Percentiles rank a stretch among this genome's conserved stretches.
These are phyloP conservation scores for Kwoniella europaea DNA, from an alignment of 768 basidiomycete species.

Conservation along the genomic window DNA sequence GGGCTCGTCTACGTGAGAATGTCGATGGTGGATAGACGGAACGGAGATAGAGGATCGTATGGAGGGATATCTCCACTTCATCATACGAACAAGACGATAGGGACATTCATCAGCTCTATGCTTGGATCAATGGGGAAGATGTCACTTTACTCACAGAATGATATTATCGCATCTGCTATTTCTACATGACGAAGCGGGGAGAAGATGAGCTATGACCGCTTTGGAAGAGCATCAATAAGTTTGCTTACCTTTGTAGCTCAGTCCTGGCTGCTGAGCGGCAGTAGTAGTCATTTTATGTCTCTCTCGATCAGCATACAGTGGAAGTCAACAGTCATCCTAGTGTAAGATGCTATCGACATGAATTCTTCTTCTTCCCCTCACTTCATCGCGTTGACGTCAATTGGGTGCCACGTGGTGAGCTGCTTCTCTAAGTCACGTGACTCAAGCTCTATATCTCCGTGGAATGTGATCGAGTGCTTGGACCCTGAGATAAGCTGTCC, in stretches of 20 bases:
- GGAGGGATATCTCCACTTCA: constrained; percentile 89
- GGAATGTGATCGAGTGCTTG: constrained; percentile 1
- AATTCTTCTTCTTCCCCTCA: too few relatives aligned
- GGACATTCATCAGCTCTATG: not conserved
- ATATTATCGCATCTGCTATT: constrained; percentile 47
- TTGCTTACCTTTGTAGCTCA: constrained; percentile 44
- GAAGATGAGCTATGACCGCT: not conserved
- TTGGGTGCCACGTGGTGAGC: not conserved
- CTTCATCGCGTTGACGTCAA: not conserved
- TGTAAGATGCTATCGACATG: too few relatives aligned
- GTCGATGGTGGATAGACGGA: constrained; percentile 87
- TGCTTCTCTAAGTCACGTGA: not conserved
- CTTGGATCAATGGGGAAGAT: not conserved
- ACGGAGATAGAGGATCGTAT: constrained; percentile 87
- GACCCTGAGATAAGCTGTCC: constrained; percentile 10
- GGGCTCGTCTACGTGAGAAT: constrained; percentile 85
- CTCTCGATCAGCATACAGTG: not conserved
- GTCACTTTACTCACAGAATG: constrained; percentile 40
- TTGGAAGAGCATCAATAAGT: not conserved
- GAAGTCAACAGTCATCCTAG: not conserved
- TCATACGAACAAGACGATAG: not conserved
- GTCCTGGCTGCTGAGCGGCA: constrained; percentile 27
- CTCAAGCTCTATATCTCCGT: not conserved
- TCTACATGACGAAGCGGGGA: constrained; percentile 30
- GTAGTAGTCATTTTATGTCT: constrained; percentile 16